Percentiles rank a stretch among this genome's conserved stretches.
phyloP scores from a whole-genome alignment of 306 rosid species.

The Lathyrus aphaca region DNA sequence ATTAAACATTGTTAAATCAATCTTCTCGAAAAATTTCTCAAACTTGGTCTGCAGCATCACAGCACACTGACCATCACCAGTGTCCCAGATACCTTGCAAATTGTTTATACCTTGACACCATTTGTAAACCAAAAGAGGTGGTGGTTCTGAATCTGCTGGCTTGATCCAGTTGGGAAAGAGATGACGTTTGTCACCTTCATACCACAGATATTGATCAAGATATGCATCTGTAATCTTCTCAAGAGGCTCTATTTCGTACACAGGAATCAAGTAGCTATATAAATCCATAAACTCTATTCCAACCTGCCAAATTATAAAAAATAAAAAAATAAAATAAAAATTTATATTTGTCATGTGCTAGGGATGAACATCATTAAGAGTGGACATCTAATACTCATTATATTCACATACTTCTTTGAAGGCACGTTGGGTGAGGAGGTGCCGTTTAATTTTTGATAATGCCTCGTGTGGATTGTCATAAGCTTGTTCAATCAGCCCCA shows the following conservation, averaged over 20 bases:
- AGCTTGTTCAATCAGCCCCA: constrained; percentile 98
- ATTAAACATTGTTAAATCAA: constrained; percentile 94
- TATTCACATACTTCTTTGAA: constrained; percentile 79
- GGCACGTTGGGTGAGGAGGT: constrained; percentile 96
- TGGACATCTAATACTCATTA: background rate
- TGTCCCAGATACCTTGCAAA: constrained; percentile 93
- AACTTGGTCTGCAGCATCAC: constrained; percentile 99
- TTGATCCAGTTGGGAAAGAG: too few species aligned
- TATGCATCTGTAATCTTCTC: constrained; percentile 99
- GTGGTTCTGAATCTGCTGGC: too few species aligned
- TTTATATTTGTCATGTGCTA: background rate
- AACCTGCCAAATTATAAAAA: constrained; percentile 75
- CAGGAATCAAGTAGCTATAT: constrained; percentile 96
- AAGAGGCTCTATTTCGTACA: constrained; percentile 96
- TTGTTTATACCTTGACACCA: constrained; percentile 56
- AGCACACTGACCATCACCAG: constrained; percentile 94
- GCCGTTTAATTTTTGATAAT: constrained; percentile 91
- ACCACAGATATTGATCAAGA: constrained; percentile 97
- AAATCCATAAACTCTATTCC: constrained; percentile 99
- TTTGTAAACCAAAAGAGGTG: background rate
- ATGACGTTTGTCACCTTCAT: constrained; percentile 96
- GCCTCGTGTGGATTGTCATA: constrained; percentile 99
- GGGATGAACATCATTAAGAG: constrained; percentile 2
- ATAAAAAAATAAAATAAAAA: background rate
- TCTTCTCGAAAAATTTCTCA: constrained; percentile 97